A percentile compares a stretch with the other conserved stretches of the same genome.
phyloP scores from a whole-genome alignment of 495 filamentous ascomycete species.

The Penicillium samsonianum region DNA sequence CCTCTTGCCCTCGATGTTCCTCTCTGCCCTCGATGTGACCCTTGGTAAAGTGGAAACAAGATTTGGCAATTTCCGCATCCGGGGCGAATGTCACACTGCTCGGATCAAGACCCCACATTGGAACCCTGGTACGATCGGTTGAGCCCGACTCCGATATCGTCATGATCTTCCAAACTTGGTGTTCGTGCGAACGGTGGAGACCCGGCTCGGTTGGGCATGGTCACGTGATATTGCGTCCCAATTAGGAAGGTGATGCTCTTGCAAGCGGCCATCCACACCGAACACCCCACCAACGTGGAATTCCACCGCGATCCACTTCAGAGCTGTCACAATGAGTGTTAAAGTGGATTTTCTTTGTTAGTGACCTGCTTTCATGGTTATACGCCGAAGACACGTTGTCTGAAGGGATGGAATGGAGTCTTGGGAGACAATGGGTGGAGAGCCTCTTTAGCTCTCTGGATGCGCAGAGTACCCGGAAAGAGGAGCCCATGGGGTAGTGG shows the following conservation, averaged over 20 bases:
- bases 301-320: conserved; percentile 12
- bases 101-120: conserved; percentile 10
- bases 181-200: conserved; percentile 4
- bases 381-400: background rate
- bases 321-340: background rate
- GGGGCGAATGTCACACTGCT: conserved; percentile 27
- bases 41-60: conserved; percentile 15
- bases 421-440: background rate
- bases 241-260: conserved; percentile 17
- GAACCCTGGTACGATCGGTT: conserved; percentile 4
- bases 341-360: background rate
- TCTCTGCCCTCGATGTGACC: conserved; percentile 18
- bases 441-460: background rate
- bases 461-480: background rate
- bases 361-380: conserved; percentile 2
- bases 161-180: background rate
- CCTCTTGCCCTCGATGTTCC: conserved; percentile 4
- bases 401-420: background rate
- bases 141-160: background rate
- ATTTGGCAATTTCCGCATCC: conserved; percentile 29
- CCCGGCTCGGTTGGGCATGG: background rate
- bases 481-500: background rate
- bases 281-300: conserved; percentile 11
- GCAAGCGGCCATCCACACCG: conserved; percentile 15
- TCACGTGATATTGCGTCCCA: conserved; percentile 21